These are phyloP conservation scores for Nymphaea thermarum DNA, from an alignment of 164 flowering plant species.

Conservation along the genomic window DNA sequence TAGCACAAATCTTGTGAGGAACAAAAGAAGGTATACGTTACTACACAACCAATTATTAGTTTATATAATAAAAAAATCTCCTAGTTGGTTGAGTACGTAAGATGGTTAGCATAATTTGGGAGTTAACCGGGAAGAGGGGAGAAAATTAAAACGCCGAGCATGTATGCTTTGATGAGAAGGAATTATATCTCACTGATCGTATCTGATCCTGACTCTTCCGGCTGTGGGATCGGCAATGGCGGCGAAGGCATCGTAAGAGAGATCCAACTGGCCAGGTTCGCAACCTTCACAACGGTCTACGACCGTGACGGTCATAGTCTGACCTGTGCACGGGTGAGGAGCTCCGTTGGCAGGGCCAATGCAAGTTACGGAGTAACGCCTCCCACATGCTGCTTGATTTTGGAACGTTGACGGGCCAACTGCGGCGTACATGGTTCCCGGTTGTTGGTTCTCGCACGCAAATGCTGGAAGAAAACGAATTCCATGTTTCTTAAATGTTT, in stretches of 20 bases:
- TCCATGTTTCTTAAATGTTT: no score
- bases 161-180: background rate
- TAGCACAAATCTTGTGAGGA: no score
- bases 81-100: no score
- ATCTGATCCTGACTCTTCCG: conserved; percentile 13
- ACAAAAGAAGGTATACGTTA: no score
- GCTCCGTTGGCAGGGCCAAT: conserved; percentile 3
- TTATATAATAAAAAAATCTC: no score
- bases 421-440: conserved; percentile 10
- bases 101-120: no score
- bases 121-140: no score
- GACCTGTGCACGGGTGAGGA: conserved; percentile 9
- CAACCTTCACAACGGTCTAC: conserved; percentile 16
- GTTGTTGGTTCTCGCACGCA: conserved; percentile 7
- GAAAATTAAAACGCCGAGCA: no score
- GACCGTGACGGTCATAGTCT: conserved; percentile 8
- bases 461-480: conserved; percentile 5
- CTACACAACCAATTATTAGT: no score
- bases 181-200: conserved; percentile 5
- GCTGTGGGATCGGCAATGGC: conserved; percentile 21
- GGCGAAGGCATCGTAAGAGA: conserved; percentile 27
- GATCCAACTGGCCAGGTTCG: conserved; percentile 20
- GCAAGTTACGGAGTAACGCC: conserved; percentile 8
- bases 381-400: conserved; percentile 10
- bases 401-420: conserved; percentile 11